A percentile compares a stretch with the other conserved stretches of the same genome.
phyloP scores from a whole-genome alignment of 495 filamentous ascomycete species.

The Glonium stellatum region DNA sequence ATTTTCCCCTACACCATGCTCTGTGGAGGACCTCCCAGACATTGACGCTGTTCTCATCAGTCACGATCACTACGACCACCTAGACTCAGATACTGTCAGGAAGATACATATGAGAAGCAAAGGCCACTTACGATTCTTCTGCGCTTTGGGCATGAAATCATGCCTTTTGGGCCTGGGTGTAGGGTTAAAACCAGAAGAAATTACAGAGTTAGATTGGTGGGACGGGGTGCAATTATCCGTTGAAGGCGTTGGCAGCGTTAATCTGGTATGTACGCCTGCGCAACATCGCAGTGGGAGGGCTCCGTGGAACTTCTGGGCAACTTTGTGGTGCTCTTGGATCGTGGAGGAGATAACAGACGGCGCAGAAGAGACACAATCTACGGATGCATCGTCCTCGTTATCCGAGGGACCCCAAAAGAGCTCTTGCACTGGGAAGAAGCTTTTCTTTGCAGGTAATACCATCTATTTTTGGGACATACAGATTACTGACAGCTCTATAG shows the following conservation, averaged over 20 bases:
- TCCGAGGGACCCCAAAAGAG: background rate
- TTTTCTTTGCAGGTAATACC: constrained; percentile 30
- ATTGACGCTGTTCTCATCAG: constrained; percentile 45
- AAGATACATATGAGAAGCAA: constrained; percentile 33
- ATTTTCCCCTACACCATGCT: constrained; percentile 46
- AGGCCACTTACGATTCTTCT: constrained; percentile 40
- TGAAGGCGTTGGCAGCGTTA: constrained; percentile 26
- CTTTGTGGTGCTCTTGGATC: constrained; percentile 52
- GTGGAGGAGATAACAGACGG: constrained; percentile 33
- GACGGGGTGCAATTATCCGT: constrained; percentile 34
- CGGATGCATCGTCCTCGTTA: background rate
- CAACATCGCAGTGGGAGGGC: constrained; percentile 44
- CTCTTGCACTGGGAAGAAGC: constrained; percentile 1
- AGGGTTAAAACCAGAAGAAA: constrained; percentile 37
- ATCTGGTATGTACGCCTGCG: constrained; percentile 38
- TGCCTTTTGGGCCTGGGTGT: constrained; percentile 34
- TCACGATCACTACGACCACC: constrained; percentile 51
- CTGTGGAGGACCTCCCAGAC: constrained; percentile 41
- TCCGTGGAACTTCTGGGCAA: constrained; percentile 28
- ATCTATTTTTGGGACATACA: background rate
- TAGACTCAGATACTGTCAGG: constrained; percentile 41
- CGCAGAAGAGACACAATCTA: background rate
- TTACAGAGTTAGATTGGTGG: constrained; percentile 51
- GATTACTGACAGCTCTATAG: constrained; percentile 11
- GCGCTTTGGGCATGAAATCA: constrained; percentile 37